phyloP scores from a whole-genome alignment of 2,329 filamentous ascomycete genomes.

The Penicillium capsulatum region DNA sequence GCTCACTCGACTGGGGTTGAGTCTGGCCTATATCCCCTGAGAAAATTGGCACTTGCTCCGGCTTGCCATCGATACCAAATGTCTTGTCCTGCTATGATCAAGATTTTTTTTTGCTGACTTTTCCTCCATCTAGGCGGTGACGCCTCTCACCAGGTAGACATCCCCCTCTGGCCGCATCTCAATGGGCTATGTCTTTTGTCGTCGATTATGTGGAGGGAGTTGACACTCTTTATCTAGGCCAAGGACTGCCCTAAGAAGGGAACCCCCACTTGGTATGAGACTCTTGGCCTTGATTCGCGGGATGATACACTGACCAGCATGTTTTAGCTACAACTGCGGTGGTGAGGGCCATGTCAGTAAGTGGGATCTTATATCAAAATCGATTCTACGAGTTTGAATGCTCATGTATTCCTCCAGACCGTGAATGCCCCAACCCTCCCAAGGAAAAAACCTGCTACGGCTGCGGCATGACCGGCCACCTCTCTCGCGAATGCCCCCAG shows the following conservation, averaged over 20 bases:
- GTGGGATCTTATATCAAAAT: slow-evolving; percentile 30
- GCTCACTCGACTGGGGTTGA: too few species aligned
- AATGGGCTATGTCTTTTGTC: not conserved
- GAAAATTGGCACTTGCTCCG: too few species aligned
- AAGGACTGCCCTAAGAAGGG: slow-evolving; percentile 83
- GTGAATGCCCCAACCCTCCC: slow-evolving; percentile 82
- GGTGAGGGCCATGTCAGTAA: slow-evolving; percentile 78
- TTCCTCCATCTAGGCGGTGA: slow-evolving; percentile 58
- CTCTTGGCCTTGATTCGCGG: not conserved
- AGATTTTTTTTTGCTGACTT: too few species aligned
- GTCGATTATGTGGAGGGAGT: not conserved
- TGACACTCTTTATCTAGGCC: slow-evolving; percentile 57
- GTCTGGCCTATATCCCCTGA: too few species aligned
- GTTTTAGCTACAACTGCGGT: slow-evolving; percentile 71
- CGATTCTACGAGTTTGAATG: not conserved
- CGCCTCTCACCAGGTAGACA: slow-evolving; percentile 66
- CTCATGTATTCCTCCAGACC: slow-evolving; percentile 52
- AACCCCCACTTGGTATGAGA: slow-evolving; percentile 70
- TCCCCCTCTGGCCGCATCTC: slow-evolving; percentile 2
- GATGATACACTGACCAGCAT: not conserved
- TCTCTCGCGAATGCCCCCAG: slow-evolving; percentile 71
- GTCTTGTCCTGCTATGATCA: too few species aligned
- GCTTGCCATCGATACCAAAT: too few species aligned
- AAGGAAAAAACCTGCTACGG: slow-evolving; percentile 73
- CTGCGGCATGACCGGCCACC: slow-evolving; percentile 75